A percentile compares a stretch with the other conserved stretches of the same genome.
Evolutionary conservation across 768 basidiomycete species (phyloP).

Genomic region (Naganishia kalamii): DNA sequence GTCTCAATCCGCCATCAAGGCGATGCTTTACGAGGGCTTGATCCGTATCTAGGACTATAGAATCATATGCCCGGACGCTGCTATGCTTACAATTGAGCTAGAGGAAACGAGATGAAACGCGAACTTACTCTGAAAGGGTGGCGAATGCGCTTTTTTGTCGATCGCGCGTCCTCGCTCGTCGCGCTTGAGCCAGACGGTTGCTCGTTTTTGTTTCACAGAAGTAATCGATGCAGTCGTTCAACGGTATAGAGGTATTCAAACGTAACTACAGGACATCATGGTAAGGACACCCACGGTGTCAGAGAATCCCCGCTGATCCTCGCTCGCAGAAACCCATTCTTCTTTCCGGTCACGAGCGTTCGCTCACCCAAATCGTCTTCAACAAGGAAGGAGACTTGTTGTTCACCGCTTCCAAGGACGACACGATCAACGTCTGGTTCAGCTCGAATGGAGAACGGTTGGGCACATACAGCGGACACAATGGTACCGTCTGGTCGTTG

Average conservation of each 20-base stretch:
- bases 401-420: constrained; percentile 93
- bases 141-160: not conserved
- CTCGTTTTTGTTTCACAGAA: constrained; percentile 4
- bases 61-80: too few species aligned
- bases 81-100: too few species aligned
- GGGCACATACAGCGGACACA: constrained; percentile 93
- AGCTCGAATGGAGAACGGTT: constrained; percentile 94
- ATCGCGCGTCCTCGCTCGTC: not conserved
- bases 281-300: not conserved
- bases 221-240: not conserved
- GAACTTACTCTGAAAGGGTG: not conserved
- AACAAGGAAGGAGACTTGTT: constrained; percentile 92
- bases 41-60: too few species aligned
- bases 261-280: too few species aligned
- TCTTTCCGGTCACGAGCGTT: constrained; percentile 88
- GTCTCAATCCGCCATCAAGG: too few species aligned
- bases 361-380: constrained; percentile 95
- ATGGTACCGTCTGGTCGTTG: constrained; percentile 93
- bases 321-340: constrained; percentile 62
- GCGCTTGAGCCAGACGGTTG: not conserved
- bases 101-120: not conserved
- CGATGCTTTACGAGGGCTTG: too few species aligned
- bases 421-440: constrained; percentile 92
- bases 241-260: not conserved
- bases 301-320: not conserved